These are phyloP conservation scores for Monascus ruber DNA, from an alignment of 2,329 filamentous ascomycete genomes.

Conservation along the genomic window DNA sequence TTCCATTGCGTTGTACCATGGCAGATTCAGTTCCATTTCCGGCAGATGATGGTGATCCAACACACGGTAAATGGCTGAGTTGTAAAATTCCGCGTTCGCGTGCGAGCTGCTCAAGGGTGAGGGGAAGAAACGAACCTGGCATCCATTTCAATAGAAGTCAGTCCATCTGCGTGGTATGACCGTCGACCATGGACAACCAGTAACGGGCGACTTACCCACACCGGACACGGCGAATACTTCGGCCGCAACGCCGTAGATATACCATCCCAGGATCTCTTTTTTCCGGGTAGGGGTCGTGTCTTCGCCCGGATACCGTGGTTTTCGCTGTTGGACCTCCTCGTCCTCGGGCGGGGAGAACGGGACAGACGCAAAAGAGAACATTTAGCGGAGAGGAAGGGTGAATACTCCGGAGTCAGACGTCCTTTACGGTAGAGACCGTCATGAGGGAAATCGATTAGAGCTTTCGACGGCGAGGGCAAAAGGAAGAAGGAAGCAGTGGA, in stretches of 20 bases:
- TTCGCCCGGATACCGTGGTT: slow-evolving; percentile 60
- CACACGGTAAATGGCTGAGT: slow-evolving; percentile 19
- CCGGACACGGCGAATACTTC: slow-evolving; percentile 90
- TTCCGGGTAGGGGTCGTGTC: slow-evolving; percentile 71
- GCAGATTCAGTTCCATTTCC: slow-evolving; percentile 8
- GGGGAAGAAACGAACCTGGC: slow-evolving; percentile 77
- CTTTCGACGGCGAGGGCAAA: too few species aligned
- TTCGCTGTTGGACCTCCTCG: slow-evolving; percentile 14
- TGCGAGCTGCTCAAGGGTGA: slow-evolving; percentile 82
- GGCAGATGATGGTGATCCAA: slow-evolving; percentile 10
- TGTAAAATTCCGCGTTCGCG: slow-evolving; percentile 80
- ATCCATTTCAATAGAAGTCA: too few species aligned
- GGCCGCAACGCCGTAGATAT: slow-evolving; percentile 85
- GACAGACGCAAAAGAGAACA: slow-evolving; percentile 6
- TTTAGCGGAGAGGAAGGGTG: too few species aligned
- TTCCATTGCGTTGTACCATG: slow-evolving; percentile 10
- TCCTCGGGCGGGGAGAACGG: slow-evolving; percentile 7
- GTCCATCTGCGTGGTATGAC: background rate
- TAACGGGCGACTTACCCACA: slow-evolving; percentile 37
- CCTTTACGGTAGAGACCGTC: too few species aligned
- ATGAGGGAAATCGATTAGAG: too few species aligned
- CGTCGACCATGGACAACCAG: background rate
- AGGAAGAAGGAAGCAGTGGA: too few species aligned
- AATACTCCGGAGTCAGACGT: too few species aligned
- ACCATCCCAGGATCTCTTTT: slow-evolving; percentile 81